Percentiles rank a stretch among this genome's conserved stretches.
Evolutionary conservation across 2,329 filamentous ascomycete genomes (phyloP).

Genomic region (Sporothrix variecibatus): DNA sequence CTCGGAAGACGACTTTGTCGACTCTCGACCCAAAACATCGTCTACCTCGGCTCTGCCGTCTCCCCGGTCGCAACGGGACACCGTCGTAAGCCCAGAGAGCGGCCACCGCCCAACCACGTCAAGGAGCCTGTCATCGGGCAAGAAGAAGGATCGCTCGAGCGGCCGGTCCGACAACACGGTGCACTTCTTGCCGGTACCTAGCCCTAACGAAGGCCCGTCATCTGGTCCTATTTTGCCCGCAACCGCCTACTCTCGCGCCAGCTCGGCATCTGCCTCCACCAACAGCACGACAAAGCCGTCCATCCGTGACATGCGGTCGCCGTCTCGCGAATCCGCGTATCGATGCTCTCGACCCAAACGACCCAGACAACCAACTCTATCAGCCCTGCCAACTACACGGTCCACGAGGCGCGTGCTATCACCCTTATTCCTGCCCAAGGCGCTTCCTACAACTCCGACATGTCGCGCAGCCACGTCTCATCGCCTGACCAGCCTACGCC

Average conservation of each 20-base stretch:
- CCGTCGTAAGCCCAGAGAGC: not conserved
- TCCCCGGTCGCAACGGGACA: not conserved
- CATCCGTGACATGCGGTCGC: slow-evolving; percentile 27
- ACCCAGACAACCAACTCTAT: not conserved
- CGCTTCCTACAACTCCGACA: not conserved
- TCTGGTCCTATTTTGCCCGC: not conserved
- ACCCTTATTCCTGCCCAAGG: slow-evolving; percentile 40
- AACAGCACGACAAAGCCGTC: slow-evolving; percentile 20
- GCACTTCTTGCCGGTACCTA: slow-evolving; percentile 25
- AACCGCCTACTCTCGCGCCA: slow-evolving; percentile 35
- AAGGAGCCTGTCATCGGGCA: not conserved
- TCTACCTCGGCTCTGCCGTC: not conserved
- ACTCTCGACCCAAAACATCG: slow-evolving; percentile 39
- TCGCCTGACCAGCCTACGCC: slow-evolving; percentile 41
- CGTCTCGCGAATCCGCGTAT: slow-evolving; percentile 44
- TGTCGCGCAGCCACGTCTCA: not conserved
- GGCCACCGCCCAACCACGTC: not conserved
- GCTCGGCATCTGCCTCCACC: slow-evolving; percentile 35
- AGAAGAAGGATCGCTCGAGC: slow-evolving; percentile 14
- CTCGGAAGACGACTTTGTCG: slow-evolving; percentile 51
- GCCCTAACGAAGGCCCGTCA: not conserved
- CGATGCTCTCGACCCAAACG: slow-evolving; percentile 28
- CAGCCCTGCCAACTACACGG: slow-evolving; percentile 23
- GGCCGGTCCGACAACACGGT: slow-evolving; percentile 11
- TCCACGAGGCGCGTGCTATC: slow-evolving; percentile 45